Base-by-base conservation (phyloP, 2,329 filamentous ascomycete species). In the Colletotrichum tropicale region DNA sequence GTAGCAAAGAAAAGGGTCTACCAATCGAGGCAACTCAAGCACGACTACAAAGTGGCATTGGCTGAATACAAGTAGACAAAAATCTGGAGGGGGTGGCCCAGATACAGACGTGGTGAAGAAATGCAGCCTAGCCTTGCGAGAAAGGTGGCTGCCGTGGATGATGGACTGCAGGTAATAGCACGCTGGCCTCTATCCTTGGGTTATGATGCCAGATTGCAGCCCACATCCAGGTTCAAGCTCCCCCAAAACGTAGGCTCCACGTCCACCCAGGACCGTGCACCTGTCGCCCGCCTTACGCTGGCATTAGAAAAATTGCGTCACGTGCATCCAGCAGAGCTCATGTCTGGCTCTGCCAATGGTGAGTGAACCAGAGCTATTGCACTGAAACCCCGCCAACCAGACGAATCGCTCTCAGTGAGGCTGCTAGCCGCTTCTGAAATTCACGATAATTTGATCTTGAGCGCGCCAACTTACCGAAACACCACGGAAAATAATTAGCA, bases 191-290 rank as follows among this genome's bases (percentile, higher is more conserved):
- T 77, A 74, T 62, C 52, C 65, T 70, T 66, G 76, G 66, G 43
- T 64, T 77, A 78, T 78, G 76, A 78, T 78, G 76, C 76, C 76
- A 78, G 76, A 78, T 78, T 78, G 76, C 76, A 77, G 62, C 76
- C 76, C 75, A 77, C 75, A 73, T 66, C 71, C 75, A 77, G 58
- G 68, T 70, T 75, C 68, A 68, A 64, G 70, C 62, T 65, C 65
- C 28, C 43, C 16, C 15, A 68, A 74, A 58, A 32, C 26, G 32
- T 34, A 56, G 58, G n/a, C 66, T 62, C 61, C 71, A 74, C 38
- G 30, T 28, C 64, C 69, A 10, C 43, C 65, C 10, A 34, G 74
- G 74, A 69, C 74, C 74, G 74, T 76, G 74, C 74, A 58, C 69
- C 30, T 48, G 62, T 13, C 69, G 48, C 32, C n/a, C 21, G 3